These are phyloP conservation scores for Yueomyces sp. DNA, from an alignment of 1,139 yeast species.

Conservation along the genomic window DNA sequence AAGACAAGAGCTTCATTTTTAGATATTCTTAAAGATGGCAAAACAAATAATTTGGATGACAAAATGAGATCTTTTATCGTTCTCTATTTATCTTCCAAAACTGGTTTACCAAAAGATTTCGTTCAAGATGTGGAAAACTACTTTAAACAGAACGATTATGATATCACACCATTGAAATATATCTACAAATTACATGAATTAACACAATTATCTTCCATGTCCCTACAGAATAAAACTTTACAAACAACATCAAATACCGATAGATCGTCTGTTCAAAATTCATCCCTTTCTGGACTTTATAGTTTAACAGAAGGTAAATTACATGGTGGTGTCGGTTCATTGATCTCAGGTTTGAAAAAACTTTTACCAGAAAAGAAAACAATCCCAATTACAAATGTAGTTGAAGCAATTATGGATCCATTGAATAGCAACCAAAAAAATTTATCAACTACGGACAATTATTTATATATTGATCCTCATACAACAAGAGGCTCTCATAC, in stretches of 20 bases:
- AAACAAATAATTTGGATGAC: conserved; percentile 45
- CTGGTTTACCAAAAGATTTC: conserved; percentile 30
- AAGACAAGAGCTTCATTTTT: conserved; percentile 48
- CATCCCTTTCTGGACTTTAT: conserved; percentile 57
- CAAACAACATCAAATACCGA: conserved; percentile 19
- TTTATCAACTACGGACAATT: conserved; percentile 69
- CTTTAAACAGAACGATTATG: conserved; percentile 46
- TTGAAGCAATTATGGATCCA: conserved; percentile 88
- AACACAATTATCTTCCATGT: conserved; percentile 33
- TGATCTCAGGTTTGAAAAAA: conserved; percentile 79
- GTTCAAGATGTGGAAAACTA: conserved; percentile 53
- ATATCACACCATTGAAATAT: conserved; percentile 54
- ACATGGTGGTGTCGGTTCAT: conserved; percentile 71
- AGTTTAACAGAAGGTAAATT: conserved; percentile 68
- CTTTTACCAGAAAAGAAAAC: conserved; percentile 79
- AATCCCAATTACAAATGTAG: conserved; percentile 79
- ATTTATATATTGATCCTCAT: conserved; percentile 81
- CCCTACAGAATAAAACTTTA: conserved; percentile 22
- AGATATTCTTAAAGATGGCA: conserved; percentile 37
- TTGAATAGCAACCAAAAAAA: conserved; percentile 46
- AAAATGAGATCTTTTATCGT: conserved; percentile 81
- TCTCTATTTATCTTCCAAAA: conserved; percentile 35
- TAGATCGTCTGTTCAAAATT: conserved; percentile 32
- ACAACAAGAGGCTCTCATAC: conserved; percentile 78
- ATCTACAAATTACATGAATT: conserved; percentile 73